Percentiles rank a stretch among this genome's conserved stretches.
Conservation (phyloP, 2,329 filamentous ascomycete genomes). For the Epichloe glyceriae region DNA sequence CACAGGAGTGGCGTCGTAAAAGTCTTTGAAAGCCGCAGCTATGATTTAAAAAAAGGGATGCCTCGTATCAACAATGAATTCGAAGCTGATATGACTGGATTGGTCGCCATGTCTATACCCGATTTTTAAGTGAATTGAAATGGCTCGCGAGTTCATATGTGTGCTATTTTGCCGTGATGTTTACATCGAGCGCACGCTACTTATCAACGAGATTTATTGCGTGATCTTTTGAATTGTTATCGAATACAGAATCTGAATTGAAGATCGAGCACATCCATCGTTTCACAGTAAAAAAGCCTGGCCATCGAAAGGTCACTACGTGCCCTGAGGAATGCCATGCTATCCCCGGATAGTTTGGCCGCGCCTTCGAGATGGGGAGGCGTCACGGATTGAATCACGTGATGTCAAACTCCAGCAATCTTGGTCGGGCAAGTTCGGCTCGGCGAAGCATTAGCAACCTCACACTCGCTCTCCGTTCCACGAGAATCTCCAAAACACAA, state of each 20-base stretch:
- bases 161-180: not conserved
- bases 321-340: not conserved
- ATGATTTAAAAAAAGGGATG: not conserved
- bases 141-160: not conserved
- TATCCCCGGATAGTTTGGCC: not conserved
- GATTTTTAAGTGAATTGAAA: not conserved
- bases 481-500: constrained; percentile 30
- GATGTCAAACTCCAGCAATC: constrained; percentile 14
- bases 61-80: not conserved
- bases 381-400: constrained; percentile 17
- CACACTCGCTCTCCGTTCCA: constrained; percentile 38
- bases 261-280: not conserved
- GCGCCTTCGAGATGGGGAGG: not conserved
- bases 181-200: not conserved
- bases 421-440: constrained; percentile 28
- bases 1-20: constrained; percentile 18
- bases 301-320: not conserved
- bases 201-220: not conserved
- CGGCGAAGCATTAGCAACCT: constrained; percentile 32
- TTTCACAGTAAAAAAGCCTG: not conserved
- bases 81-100: not conserved
- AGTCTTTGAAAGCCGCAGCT: constrained; percentile 11
- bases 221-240: not conserved
- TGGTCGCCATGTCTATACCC: not conserved
- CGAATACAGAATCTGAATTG: not conserved